phyloP scores from a whole-genome alignment of 2,329 filamentous ascomycete species.

The Ceratocystis alfenasii region DNA sequence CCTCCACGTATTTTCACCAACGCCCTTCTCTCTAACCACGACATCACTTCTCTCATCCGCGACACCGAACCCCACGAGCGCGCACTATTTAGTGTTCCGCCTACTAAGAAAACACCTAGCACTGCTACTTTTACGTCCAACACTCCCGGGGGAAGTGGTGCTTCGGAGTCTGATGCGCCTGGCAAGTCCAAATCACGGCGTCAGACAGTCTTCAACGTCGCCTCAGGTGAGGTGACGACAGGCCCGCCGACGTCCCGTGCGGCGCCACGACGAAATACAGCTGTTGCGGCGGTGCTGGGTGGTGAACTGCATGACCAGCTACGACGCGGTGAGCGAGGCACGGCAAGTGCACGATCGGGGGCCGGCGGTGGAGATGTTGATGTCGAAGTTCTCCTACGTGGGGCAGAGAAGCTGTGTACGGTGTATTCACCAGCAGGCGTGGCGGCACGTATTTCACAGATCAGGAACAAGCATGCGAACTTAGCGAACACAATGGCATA shows the following conservation, averaged over 20 bases:
- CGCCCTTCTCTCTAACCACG: constrained; percentile 72
- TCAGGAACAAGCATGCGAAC: constrained; percentile 60
- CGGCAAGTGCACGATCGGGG: constrained; percentile 27
- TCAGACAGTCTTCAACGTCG: constrained; percentile 55
- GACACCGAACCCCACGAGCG: constrained; percentile 92
- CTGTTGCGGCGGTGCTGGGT: constrained; percentile 80
- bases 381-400: constrained; percentile 69
- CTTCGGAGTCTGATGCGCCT: constrained; percentile 31
- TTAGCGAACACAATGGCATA: constrained; percentile 62
- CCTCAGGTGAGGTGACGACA: constrained; percentile 50
- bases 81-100: constrained; percentile 83
- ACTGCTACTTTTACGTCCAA: constrained; percentile 26
- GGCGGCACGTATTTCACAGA: constrained; percentile 57
- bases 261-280: constrained; percentile 58
- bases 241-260: constrained; percentile 37
- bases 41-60: constrained; percentile 88
- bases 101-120: constrained; percentile 36
- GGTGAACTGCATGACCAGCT: constrained; percentile 77
- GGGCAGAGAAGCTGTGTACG: constrained; percentile 78
- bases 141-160: constrained; percentile 29
- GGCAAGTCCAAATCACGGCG: constrained; percentile 34
- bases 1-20: constrained; percentile 92
- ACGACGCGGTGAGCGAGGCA: constrained; percentile 37
- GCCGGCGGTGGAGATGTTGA: constrained; percentile 59
- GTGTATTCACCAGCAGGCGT: constrained; percentile 80